Evolutionary conservation across 768 basidiomycete genomes (phyloP).

Genomic region (Nevesoporus exiguus): DNA sequence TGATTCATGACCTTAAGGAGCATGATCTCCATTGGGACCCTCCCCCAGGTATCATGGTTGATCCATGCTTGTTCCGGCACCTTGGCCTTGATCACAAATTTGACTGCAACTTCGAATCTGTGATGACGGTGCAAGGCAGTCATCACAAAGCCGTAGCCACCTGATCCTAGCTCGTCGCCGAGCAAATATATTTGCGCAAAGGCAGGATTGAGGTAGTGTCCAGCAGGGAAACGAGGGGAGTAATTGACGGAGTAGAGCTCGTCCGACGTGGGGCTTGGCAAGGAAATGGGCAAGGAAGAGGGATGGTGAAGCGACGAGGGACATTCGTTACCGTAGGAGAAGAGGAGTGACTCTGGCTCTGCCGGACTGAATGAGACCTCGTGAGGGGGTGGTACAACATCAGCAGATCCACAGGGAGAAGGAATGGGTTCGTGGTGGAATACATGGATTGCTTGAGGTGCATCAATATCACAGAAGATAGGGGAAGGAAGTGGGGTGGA

Average conservation of each 20-base stretch:
- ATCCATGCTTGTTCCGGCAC: constrained; percentile 52
- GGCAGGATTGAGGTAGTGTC: constrained; percentile 55
- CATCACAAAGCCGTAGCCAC: constrained; percentile 96
- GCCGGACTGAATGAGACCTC: neutral
- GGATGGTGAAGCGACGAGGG: constrained; percentile 2
- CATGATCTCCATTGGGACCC: constrained; percentile 78
- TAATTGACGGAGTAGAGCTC: constrained; percentile 27
- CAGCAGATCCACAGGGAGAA: neutral
- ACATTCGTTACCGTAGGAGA: constrained; percentile 12
- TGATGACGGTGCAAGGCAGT: constrained; percentile 64
- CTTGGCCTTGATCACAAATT: constrained; percentile 85
- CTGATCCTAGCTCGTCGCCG: constrained; percentile 79
- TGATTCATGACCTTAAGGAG: constrained; percentile 73
- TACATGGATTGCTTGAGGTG: neutral
- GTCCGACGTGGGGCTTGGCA: neutral
- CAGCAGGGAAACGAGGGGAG: constrained; percentile 54
- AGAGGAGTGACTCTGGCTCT: constrained; percentile 22
- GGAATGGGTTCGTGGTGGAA: neutral
- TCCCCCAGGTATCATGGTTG: constrained; percentile 56
- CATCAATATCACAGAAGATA: neutral
- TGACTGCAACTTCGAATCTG: constrained; percentile 80
- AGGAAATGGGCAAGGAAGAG: neutral
- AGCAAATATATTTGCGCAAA: constrained; percentile 62
- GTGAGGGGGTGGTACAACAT: neutral
- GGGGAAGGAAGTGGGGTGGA: neutral